phyloP scores from a whole-genome alignment of 352 stramenopile species.

The Pythium apleroticum region DNA sequence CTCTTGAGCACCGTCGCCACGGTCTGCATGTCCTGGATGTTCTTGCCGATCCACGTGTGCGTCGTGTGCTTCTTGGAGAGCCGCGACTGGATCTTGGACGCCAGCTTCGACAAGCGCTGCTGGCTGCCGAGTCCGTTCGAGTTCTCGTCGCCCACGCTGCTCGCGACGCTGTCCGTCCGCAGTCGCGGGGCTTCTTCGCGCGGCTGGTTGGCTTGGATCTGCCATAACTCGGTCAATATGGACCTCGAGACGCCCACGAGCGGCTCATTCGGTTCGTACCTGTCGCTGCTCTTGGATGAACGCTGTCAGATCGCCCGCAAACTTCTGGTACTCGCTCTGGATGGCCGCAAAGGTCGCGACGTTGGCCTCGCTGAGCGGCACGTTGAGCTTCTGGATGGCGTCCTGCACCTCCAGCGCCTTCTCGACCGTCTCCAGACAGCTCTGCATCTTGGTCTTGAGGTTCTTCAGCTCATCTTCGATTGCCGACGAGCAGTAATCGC shows the following conservation, averaged over 20 bases:
- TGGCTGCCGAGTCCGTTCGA: conserved; percentile 1
- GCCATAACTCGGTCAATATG: background rate
- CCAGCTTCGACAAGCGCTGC: conserved; percentile 43
- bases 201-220: conserved; percentile 40
- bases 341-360: conserved; percentile 49
- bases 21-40: conserved; percentile 46
- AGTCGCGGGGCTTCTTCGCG: conserved; percentile 12
- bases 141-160: conserved; percentile 22
- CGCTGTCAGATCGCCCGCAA: conserved; percentile 40
- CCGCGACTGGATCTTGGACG: conserved; percentile 57
- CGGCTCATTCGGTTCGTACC: conserved; percentile 12
- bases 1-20: conserved; percentile 40
- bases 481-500: conserved; percentile 73
- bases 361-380: conserved; percentile 59
- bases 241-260: background rate
- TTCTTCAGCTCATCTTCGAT: conserved; percentile 71
- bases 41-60: conserved; percentile 64
- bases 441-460: conserved; percentile 59
- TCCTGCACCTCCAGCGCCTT: conserved; percentile 61
- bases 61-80: conserved; percentile 60
- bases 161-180: conserved; percentile 31
- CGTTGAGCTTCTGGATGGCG: conserved; percentile 58
- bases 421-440: conserved; percentile 54
- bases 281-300: conserved; percentile 66
- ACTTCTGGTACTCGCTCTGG: conserved; percentile 51